Conservation (phyloP, 1,139 yeast species). For the Taiozyma sp. region DNA sequence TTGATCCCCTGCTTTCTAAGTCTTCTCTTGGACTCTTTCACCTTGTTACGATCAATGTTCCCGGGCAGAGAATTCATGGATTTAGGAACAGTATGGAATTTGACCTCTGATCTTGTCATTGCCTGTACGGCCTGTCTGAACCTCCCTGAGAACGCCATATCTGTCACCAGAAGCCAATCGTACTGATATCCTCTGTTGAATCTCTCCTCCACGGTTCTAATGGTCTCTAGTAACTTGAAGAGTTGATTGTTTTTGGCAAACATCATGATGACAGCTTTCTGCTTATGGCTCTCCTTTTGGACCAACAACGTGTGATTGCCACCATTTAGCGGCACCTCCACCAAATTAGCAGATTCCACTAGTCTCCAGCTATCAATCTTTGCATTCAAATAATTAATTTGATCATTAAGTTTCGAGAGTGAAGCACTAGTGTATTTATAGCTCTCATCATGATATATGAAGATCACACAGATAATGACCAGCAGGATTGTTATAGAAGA, state of each 20-base stretch:
- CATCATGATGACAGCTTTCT: slow-evolving; percentile 61
- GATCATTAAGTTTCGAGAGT: neutral
- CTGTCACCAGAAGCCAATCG: slow-evolving; percentile 11
- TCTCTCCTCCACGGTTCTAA: slow-evolving; percentile 64
- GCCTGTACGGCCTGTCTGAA: slow-evolving; percentile 36
- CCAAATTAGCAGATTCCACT: neutral
- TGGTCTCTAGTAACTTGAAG: slow-evolving; percentile 49
- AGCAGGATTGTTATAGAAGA: neutral
- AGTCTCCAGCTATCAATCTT: neutral
- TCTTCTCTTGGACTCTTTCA: slow-evolving; percentile 41
- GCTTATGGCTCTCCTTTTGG: neutral
- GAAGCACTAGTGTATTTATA: neutral
- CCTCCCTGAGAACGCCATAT: slow-evolving; percentile 27
- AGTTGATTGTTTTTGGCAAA: slow-evolving; percentile 72
- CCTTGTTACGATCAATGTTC: slow-evolving; percentile 47
- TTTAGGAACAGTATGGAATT: slow-evolving; percentile 40
- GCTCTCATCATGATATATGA: neutral
- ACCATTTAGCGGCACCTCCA: neutral
- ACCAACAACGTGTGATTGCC: neutral
- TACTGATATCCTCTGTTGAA: slow-evolving; percentile 45
- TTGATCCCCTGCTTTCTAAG: slow-evolving; percentile 31
- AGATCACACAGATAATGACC: neutral
- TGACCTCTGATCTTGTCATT: slow-evolving; percentile 39
- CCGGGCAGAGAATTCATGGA: slow-evolving; percentile 45
- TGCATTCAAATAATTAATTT: neutral